These are phyloP conservation scores for Solanum medicagineum DNA, from an alignment of 257 asterid species.

Conservation along the genomic window DNA sequence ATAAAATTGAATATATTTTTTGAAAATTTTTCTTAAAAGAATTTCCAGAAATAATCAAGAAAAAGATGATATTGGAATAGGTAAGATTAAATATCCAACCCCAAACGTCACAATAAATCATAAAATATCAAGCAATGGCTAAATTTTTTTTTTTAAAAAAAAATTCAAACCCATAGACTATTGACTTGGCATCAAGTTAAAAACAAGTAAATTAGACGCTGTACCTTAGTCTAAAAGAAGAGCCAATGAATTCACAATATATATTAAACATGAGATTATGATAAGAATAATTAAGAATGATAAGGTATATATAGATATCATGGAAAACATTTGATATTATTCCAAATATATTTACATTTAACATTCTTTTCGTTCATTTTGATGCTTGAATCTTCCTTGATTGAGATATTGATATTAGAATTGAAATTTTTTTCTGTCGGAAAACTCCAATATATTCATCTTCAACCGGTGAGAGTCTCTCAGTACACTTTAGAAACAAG, in stretches of 20 bases:
- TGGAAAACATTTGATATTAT: neutral
- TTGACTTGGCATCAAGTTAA: neutral
- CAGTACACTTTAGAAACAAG: neutral
- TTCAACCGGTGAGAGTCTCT: neutral
- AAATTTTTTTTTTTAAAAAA: too few relatives aligned
- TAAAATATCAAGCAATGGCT: too few relatives aligned
- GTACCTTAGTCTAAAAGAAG: neutral
- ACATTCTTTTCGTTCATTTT: neutral
- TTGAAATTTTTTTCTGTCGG: fast-evolving
- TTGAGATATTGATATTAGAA: neutral
- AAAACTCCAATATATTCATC: neutral
- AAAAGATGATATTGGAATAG: too few relatives aligned
- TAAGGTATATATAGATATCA: neutral
- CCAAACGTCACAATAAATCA: too few relatives aligned
- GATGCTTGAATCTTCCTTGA: neutral
- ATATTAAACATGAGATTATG: neutral
- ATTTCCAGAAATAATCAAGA: too few relatives aligned
- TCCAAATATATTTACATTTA: neutral
- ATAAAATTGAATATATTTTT: too few relatives aligned
- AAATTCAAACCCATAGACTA: too few relatives aligned
- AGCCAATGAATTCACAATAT: neutral
- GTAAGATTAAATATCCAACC: too few relatives aligned
- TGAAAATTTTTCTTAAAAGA: too few relatives aligned
- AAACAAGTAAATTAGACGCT: neutral
- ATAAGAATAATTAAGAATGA: neutral